A percentile compares a stretch with the other conserved stretches of the same genome.
These are phyloP conservation scores for Lyophyllum shimeji DNA, from an alignment of 768 basidiomycete species.

Conservation along the genomic window DNA sequence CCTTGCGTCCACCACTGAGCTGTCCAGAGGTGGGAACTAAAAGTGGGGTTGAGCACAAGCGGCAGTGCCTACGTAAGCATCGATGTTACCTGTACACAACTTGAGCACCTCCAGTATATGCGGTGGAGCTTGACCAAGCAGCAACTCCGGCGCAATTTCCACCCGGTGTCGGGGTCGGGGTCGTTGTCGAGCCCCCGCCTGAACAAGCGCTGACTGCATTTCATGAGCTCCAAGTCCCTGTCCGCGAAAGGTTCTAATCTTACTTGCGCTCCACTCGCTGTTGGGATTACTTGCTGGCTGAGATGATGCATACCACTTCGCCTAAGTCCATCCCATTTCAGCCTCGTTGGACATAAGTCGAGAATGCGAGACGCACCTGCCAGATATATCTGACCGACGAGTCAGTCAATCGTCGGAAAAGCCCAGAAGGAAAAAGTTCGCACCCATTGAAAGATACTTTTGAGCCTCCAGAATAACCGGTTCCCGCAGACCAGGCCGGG, in stretches of 20 bases:
- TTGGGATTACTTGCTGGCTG: slow-evolving; percentile 47
- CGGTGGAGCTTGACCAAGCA: slow-evolving; percentile 47
- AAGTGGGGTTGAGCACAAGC: neutral
- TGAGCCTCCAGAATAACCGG: slow-evolving; percentile 48
- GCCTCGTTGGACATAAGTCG: neutral
- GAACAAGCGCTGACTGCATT: slow-evolving; percentile 54
- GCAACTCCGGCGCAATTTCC: slow-evolving; percentile 48
- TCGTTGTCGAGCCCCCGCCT: slow-evolving; percentile 23
- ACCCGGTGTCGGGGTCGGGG: slow-evolving; percentile 27
- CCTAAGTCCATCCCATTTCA: slow-evolving; percentile 32
- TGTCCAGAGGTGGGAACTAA: slow-evolving; percentile 39
- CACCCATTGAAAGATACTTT: slow-evolving; percentile 58
- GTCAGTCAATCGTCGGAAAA: slow-evolving; percentile 1
- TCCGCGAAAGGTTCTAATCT: slow-evolving; percentile 18
- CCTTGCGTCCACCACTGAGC: slow-evolving; percentile 66
- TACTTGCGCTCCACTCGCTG: slow-evolving; percentile 68
- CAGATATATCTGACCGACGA: slow-evolving; percentile 51
- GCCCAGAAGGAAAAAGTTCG: slow-evolving; percentile 13
- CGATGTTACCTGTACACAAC: slow-evolving; percentile 48
- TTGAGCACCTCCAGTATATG: slow-evolving; percentile 52
- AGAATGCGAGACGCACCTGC: slow-evolving; percentile 40
- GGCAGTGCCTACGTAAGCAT: slow-evolving; percentile 2
- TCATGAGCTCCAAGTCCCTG: neutral
- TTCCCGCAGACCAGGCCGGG: slow-evolving; percentile 49
- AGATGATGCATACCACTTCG: slow-evolving; percentile 56